These are phyloP conservation scores for Boletellus deceptivus DNA, from an alignment of 1,284 basidiomycete species.

Conservation along the genomic window DNA sequence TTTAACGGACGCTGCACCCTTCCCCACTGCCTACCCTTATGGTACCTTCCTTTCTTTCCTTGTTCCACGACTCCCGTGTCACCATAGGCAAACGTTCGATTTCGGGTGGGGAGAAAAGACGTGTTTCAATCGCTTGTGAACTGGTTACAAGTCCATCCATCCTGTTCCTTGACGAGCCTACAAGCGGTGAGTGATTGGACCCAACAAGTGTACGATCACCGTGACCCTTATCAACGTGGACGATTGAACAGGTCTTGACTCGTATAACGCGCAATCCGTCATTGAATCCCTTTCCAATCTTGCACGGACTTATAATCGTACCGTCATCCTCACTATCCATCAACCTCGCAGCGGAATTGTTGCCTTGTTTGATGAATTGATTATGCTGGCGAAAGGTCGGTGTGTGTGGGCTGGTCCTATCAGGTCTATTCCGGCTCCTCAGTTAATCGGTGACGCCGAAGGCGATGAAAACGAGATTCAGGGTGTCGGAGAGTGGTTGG, in stretches of 20 bases:
- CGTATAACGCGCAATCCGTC: constrained; percentile 95
- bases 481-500: constrained; percentile 67
- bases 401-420: constrained; percentile 35
- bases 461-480: constrained; percentile 69
- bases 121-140: constrained; percentile 98
- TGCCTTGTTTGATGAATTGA: constrained; percentile 87
- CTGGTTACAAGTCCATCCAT: constrained; percentile 95
- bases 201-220: not conserved
- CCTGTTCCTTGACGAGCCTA: constrained; percentile 95
- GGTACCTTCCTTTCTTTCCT: not conserved
- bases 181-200: constrained; percentile 63
- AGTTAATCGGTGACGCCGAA: constrained; percentile 23
- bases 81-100: constrained; percentile 78
- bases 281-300: constrained; percentile 85
- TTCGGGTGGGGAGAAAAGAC: constrained; percentile 93
- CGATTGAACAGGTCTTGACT: constrained; percentile 71
- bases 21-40: not conserved
- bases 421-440: constrained; percentile 13
- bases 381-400: constrained; percentile 78
- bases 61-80: not conserved
- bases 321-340: constrained; percentile 96
- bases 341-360: constrained; percentile 99
- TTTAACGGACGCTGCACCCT: not conserved
- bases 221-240: not conserved
- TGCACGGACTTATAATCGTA: constrained; percentile 89